Conservation (phyloP, 495 filamentous ascomycete species). For the Clavariopsis aquatica region DNA sequence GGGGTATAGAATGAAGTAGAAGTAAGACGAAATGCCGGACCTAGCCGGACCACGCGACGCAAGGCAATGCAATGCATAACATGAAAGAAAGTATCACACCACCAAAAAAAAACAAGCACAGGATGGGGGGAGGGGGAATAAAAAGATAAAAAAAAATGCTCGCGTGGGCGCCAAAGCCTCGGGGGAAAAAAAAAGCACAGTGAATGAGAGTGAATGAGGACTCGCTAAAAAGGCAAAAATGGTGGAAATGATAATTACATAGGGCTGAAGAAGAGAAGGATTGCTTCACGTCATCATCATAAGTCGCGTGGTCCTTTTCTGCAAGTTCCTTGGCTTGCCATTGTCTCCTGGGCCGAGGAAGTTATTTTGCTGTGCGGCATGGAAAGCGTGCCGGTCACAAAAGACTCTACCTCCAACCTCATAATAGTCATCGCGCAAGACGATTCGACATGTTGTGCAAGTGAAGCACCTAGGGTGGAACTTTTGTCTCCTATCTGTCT, state of each 20-base stretch:
- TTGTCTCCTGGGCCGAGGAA: constrained; percentile 40
- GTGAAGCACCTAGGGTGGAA: constrained; percentile 87
- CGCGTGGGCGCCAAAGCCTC: not conserved
- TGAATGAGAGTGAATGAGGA: not conserved
- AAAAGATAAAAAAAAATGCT: not conserved
- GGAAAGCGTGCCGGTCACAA: constrained; percentile 84
- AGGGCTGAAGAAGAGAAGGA: not conserved
- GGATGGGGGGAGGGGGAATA: too few relatives aligned
- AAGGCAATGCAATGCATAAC: not conserved
- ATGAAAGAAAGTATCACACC: not conserved
- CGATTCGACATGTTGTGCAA: constrained; percentile 58
- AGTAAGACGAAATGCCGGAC: not conserved
- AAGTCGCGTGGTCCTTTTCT: constrained; percentile 79
- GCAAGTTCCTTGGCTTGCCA: constrained; percentile 48
- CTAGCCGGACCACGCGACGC: not conserved
- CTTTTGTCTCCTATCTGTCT: constrained; percentile 73
- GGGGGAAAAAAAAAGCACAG: not conserved
- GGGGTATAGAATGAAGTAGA: not conserved
- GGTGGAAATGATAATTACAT: not conserved
- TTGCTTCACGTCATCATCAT: constrained; percentile 68
- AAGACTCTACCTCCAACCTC: constrained; percentile 67
- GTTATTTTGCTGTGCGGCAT: constrained; percentile 54
- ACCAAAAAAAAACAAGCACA: not conserved
- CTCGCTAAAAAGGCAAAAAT: not conserved
- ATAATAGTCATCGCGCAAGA: constrained; percentile 56